phyloP scores from a whole-genome alignment of 768 basidiomycete genomes.

The Amyloporia xantha region DNA sequence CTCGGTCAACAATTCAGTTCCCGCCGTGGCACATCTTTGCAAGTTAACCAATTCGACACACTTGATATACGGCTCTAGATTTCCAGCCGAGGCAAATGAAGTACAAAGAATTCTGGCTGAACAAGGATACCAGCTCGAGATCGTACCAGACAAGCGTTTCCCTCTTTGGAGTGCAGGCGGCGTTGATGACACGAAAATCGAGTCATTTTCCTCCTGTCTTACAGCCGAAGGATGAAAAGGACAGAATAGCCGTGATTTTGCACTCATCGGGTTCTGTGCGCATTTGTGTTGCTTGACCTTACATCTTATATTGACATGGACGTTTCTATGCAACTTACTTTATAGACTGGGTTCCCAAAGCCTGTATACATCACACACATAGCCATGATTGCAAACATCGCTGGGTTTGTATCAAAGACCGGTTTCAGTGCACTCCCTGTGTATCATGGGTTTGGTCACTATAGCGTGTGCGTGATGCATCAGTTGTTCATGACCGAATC shows the following conservation, averaged over 20 bases:
- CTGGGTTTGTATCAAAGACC: constrained; percentile 28
- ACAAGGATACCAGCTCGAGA: constrained; percentile 17
- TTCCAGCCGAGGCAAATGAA: constrained; percentile 27
- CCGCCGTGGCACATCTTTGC: constrained; percentile 38
- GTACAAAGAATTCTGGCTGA: constrained; percentile 23
- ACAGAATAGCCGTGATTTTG: constrained; percentile 31
- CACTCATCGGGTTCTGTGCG: constrained; percentile 38
- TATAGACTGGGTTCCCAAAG: constrained; percentile 43
- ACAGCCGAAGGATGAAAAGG: constrained; percentile 27
- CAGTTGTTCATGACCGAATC: constrained; percentile 13
- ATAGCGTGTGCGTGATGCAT: constrained; percentile 21
- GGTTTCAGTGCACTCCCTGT: constrained; percentile 41
- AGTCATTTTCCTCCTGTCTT: constrained; percentile 22
- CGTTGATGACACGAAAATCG: constrained; percentile 23
- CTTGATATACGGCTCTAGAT: constrained; percentile 35
- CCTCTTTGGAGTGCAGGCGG: constrained; percentile 36
- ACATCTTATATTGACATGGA: not conserved
- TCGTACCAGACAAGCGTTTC: constrained; percentile 30
- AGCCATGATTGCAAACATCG: constrained; percentile 28
- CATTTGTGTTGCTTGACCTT: not conserved
- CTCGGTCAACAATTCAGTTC: constrained; percentile 39
- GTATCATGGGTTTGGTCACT: constrained; percentile 36
- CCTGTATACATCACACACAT: constrained; percentile 34
- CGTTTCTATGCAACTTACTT: not conserved
- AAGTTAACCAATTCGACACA: constrained; percentile 30